Evolutionary conservation across 2,329 filamentous ascomycete species (phyloP), one percentile per base, ranked within the genome.

Genomic region (Sarocladium kiliense): DNA sequence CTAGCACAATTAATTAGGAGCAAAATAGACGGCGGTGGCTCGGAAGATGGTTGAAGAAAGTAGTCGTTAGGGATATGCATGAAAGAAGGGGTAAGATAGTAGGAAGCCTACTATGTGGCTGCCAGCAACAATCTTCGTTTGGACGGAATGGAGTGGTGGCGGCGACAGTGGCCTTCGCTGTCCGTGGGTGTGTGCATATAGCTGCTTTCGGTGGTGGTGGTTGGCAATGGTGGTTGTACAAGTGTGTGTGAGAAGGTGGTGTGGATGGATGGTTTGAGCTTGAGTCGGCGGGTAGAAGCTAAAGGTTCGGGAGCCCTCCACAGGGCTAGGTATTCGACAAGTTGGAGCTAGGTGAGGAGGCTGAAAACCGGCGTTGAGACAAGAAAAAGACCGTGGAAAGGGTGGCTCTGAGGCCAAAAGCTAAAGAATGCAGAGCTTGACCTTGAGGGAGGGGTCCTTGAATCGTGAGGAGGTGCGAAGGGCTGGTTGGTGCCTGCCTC

Each of bases 181-280:
- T 18, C 47, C 3, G 30, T 34, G 47, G 47, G 47, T 23, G 47
- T 51, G 47, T 51, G 47, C 47, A 51, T 51, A 51, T 18, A 25
- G 47, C 16, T 51, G 47, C 27, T 51, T 36, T 51, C 47, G 47
- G 47, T 34, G 27, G 47, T 34, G 27, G 26, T 51, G 9, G 27
- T 45, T 23, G 12, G 18, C 41, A 23, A 19, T 25, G 41, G 11
- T 19, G n/a, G 27, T 36, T 51, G 47, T 51, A 27, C 16, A n/a
- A 32, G 23, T 23, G 47, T 27, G 47, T 34, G 30, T 10, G 47
- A 23, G 18, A 25, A 19, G 47, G 26, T 36, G 47, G 47, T 34
- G 47, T 51, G 47, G 47, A 49, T 27, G 25, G 25, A 32, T 34
- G 30, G 47, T 51, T 34, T 51, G 47, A 36, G 47, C 30, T 51